Evolutionary conservation across 805 yeast genomes (phyloP).

Genomic region (Zygosaccharomyces bisporus): DNA sequence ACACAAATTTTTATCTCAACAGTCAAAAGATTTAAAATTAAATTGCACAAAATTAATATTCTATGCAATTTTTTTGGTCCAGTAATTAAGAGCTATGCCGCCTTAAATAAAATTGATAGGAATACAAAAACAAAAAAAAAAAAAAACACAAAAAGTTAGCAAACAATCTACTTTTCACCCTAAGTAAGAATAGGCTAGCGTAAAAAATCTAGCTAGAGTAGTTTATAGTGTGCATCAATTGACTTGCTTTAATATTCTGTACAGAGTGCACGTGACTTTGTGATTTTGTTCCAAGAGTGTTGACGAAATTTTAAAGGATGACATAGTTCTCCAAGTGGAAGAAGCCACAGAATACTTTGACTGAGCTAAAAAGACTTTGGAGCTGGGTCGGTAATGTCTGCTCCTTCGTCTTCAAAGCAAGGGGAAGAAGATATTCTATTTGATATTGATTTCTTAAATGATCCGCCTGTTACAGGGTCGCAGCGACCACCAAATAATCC

Average conservation of each 20-base stretch:
- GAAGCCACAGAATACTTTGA: neutral
- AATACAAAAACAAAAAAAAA: too few relatives aligned
- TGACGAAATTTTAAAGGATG: neutral
- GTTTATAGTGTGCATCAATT: too few relatives aligned
- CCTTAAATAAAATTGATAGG: too few relatives aligned
- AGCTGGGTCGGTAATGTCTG: slow-evolving; percentile 8
- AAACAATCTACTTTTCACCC: too few relatives aligned
- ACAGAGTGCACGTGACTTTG: slow-evolving; percentile 6
- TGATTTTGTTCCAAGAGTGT: neutral
- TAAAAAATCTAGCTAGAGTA: too few relatives aligned
- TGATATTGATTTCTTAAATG: slow-evolving; percentile 39
- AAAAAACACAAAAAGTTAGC: too few relatives aligned
- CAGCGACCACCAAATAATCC: slow-evolving; percentile 9
- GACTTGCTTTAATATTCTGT: neutral
- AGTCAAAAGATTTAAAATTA: too few relatives aligned
- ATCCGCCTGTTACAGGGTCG: slow-evolving; percentile 14
- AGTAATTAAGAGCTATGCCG: too few relatives aligned
- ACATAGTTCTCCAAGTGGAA: neutral
- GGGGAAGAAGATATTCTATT: slow-evolving; percentile 35
- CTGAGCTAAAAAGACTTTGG: neutral
- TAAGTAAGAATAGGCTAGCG: too few relatives aligned
- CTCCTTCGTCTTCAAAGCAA: slow-evolving; percentile 4
- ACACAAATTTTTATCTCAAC: too few relatives aligned
- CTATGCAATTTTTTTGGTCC: too few relatives aligned
- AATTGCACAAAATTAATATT: too few relatives aligned